These are phyloP conservation scores for Chytriomyces sp. DNA, from an alignment of 192 early-diverging fungal genomes.

Conservation along the genomic window DNA sequence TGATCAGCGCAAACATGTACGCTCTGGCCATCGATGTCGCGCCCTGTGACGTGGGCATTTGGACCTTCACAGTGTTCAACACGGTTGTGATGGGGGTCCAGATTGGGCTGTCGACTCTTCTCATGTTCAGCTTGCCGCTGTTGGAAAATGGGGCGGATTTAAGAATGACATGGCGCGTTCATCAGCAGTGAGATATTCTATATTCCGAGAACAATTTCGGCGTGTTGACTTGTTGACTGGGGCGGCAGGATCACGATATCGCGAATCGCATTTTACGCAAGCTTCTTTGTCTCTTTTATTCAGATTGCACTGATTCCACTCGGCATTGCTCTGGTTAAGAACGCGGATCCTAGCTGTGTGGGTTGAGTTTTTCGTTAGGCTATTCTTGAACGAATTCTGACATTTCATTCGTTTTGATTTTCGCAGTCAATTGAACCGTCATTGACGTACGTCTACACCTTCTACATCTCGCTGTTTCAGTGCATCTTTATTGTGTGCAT, in stretches of 20 bases:
- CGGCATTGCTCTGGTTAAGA: slow-evolving; percentile 19
- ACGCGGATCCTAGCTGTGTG: slow-evolving; percentile 6
- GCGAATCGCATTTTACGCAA: not conserved
- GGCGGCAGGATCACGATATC: not conserved
- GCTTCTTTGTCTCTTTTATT: not conserved
- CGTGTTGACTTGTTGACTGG: not conserved
- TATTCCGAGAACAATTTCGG: not conserved
- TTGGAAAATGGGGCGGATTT: not conserved
- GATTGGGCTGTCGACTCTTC: not conserved
- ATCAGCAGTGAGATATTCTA: not conserved
- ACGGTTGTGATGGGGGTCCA: slow-evolving; percentile 13
- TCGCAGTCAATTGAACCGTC: not conserved
- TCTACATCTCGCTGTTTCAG: slow-evolving; percentile 24
- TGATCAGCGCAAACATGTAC: not conserved
- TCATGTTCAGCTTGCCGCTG: slow-evolving; percentile 8
- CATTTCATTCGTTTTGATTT: not conserved
- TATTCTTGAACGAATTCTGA: not conserved
- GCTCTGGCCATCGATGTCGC: not conserved
- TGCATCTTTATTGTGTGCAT: slow-evolving; percentile 24
- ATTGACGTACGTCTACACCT: slow-evolving; percentile 11
- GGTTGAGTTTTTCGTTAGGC: not conserved
- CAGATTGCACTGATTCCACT: slow-evolving; percentile 22
- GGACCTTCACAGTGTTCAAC: not conserved
- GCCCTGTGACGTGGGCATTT: slow-evolving; percentile 3
- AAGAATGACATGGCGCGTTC: slow-evolving; percentile 26